phyloP scores from a whole-genome alignment of 805 yeast genomes.

The Phaffomyces antillensis region DNA sequence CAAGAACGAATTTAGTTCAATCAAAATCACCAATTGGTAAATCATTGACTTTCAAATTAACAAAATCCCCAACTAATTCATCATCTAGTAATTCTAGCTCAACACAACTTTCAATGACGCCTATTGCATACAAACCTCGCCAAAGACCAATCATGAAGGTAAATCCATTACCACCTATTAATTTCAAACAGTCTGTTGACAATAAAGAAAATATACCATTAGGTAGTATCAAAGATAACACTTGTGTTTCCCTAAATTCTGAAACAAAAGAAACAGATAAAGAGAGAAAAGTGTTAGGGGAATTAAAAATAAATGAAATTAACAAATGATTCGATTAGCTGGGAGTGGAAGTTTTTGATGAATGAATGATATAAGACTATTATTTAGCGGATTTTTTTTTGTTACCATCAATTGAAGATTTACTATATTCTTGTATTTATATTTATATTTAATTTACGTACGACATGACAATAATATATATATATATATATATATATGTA shows the following conservation, averaged over 20 bases:
- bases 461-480: too few species aligned
- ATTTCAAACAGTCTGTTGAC: not conserved
- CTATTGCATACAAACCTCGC: constrained; percentile 11
- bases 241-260: not conserved
- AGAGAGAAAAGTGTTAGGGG: constrained; percentile 3
- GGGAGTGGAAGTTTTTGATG: not conserved
- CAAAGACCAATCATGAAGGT: constrained; percentile 17
- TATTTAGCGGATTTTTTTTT: too few species aligned
- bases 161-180: constrained; percentile 14
- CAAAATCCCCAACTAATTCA: constrained; percentile 3
- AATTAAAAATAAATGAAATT: not conserved
- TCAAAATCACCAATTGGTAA: constrained; percentile 3
- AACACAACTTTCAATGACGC: constrained; percentile 6
- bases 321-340: not conserved
- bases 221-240: not conserved
- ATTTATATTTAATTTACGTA: too few species aligned
- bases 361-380: too few species aligned
- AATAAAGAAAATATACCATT: constrained; percentile 7
- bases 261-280: not conserved
- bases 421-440: too few species aligned
- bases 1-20: not conserved
- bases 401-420: not conserved
- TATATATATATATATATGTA: too few species aligned
- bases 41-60: constrained; percentile 18
- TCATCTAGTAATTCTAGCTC: not conserved